Evolutionary conservation across 2,329 filamentous ascomycete species (phyloP).

Genomic region (Pseudogymnoascus sp.): DNA sequence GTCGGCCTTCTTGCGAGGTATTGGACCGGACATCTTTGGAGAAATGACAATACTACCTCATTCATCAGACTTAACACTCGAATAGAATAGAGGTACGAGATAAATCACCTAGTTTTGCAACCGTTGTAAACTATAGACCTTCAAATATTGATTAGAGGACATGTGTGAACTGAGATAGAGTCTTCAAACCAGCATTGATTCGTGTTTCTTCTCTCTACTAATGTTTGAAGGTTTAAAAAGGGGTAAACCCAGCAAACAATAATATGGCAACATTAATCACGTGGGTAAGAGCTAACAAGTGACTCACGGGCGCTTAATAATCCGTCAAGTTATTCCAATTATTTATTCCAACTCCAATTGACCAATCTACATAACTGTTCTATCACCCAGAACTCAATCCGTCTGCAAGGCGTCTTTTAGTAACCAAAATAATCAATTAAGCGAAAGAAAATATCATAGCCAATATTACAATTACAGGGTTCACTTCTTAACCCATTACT

Average conservation of each 20-base stretch:
- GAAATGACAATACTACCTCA: neutral
- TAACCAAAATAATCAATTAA: neutral
- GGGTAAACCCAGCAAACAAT: neutral
- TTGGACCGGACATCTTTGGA: neutral
- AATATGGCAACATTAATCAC: slow-evolving; percentile 4
- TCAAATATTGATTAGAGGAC: neutral
- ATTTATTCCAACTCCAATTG: slow-evolving; percentile 5
- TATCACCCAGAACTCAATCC: neutral
- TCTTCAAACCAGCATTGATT: neutral
- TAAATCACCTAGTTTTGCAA: neutral
- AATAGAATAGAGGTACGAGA: neutral
- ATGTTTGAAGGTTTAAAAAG: neutral
- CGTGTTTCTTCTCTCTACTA: neutral
- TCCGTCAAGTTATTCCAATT: neutral
- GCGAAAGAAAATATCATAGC: neutral
- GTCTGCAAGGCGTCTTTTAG: neutral
- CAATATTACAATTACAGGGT: neutral
- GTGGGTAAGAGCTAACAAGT: neutral
- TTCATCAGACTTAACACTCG: neutral
- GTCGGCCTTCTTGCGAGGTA: neutral
- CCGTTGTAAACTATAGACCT: neutral
- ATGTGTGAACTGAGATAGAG: neutral
- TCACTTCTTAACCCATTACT: neutral
- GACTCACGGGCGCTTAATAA: slow-evolving; percentile 6
- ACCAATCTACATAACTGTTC: neutral